Base-by-base conservation (phyloP, 2,329 filamentous ascomycete species). In the Colletotrichum sp. region DNA sequence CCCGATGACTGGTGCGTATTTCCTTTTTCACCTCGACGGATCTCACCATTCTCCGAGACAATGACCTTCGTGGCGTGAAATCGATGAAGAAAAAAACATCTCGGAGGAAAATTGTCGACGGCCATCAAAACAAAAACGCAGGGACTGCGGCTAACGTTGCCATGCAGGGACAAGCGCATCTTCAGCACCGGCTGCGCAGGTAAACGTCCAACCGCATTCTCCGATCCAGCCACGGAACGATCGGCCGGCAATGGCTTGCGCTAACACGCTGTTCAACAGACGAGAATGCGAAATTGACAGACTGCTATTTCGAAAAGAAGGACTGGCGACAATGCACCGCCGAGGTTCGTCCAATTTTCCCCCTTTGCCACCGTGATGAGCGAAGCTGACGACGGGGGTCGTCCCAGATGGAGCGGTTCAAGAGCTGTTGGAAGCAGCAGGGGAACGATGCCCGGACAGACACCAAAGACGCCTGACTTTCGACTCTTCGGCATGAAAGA, bases 241-340 rank as follows among this genome's bases (percentile, higher is more conserved):
- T n/a, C 30, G n/a, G n/a, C 15, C 36, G 60, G 30, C 7, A 32
- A 26, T 69, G 10, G 57, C n/a, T 10, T 18, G 24, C 55, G 60
- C 63, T 77, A 60, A 72, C 64, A 13, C 2, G 21, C 12, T 8
- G 32, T 6, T 16, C 32, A 52, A 71, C 62, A 98, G 96, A 92
- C 26, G 96, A 99, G 83, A 98, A 99, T 82, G 88, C 91, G 70
- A 96, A 93, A 82, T 91, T 99, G 93, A 98, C 96, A 44, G 95
- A 99, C 84, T 99, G 97, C 86, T 98, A 98, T 85, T 98, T 92
- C 82, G 95, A 96, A 71, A 98, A 96, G 90, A 98, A 96, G 84
- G 97, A 99, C 84, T 99, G 97, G 96, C 90, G 97, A 80, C 89
- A 90, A 74, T 99, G 97, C 86, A 94, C 94, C 82, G 89, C 92